A percentile compares a stretch with the other conserved stretches of the same genome.
phyloP scores from a whole-genome alignment of 108 stramenopile species.

The Phaeodactylum tricornutum region DNA sequence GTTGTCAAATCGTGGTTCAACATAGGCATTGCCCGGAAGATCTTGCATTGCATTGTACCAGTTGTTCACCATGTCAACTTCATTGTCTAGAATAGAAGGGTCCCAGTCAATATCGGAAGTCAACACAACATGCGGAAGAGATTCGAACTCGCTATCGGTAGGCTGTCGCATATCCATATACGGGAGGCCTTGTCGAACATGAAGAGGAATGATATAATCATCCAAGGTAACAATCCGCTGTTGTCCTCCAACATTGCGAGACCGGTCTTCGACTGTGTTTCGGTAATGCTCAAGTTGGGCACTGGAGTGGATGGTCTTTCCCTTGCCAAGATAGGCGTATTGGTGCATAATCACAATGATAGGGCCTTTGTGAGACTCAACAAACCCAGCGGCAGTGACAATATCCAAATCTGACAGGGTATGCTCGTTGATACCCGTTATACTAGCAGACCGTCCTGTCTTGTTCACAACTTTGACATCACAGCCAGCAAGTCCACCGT shows the following conservation, averaged over 20 bases:
- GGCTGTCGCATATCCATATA: slow-evolving; percentile 1
- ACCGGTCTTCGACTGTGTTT: slow-evolving; percentile 6
- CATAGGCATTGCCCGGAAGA: too few species aligned
- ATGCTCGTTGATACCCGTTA: slow-evolving; percentile 26
- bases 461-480: slow-evolving; percentile 6
- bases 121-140: slow-evolving; percentile 8
- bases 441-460: slow-evolving; percentile 2
- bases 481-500: slow-evolving; percentile 18
- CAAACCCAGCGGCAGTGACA: slow-evolving; percentile 17
- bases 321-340: slow-evolving; percentile 4
- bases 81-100: slow-evolving; percentile 9
- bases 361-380: not conserved
- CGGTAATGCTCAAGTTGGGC: slow-evolving; percentile 1
- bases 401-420: not conserved
- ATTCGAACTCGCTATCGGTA: not conserved
- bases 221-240: slow-evolving; percentile 11
- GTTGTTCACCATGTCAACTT: too few species aligned
- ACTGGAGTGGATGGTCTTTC: slow-evolving; percentile 11
- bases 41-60: too few species aligned
- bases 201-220: slow-evolving; percentile 8
- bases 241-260: slow-evolving; percentile 6
- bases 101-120: slow-evolving; percentile 15
- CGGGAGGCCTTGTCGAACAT: not conserved
- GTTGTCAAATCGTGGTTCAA: too few species aligned
- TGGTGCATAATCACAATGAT: slow-evolving; percentile 9